Percentiles rank a stretch among this genome's conserved stretches.
phyloP scores from a whole-genome alignment of 495 filamentous ascomycete genomes.

The Xylaria venustula region DNA sequence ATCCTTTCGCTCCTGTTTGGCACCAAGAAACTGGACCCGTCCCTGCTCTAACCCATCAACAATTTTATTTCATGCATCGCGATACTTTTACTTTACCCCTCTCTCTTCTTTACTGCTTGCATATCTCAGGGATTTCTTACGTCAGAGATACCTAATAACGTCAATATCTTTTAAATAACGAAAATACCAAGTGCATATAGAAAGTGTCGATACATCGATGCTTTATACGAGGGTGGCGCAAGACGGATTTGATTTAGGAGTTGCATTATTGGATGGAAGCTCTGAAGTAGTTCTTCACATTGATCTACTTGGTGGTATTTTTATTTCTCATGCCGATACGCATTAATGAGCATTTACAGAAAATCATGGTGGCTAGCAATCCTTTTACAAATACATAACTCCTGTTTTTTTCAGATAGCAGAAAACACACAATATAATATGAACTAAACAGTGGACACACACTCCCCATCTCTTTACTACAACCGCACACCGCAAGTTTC shows the following conservation, averaged over 20 bases:
- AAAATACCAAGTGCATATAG: conserved; percentile 14
- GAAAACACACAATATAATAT: background rate
- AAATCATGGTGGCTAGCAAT: background rate
- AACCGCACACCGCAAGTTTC: too few species aligned
- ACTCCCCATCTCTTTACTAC: too few species aligned
- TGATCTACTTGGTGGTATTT: background rate
- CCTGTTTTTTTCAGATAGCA: background rate
- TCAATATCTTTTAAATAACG: background rate
- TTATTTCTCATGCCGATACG: background rate
- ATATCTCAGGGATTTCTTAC: background rate
- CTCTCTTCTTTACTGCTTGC: background rate
- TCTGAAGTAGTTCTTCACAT: background rate
- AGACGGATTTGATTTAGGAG: background rate
- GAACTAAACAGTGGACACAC: too few species aligned
- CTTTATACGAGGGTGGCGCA: background rate
- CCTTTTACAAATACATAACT: conserved; percentile 4
- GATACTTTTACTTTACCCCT: background rate
- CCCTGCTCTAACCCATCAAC: background rate
- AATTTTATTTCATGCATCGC: background rate
- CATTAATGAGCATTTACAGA: conserved; percentile 4
- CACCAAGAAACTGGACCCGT: background rate
- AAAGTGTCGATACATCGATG: conserved; percentile 5
- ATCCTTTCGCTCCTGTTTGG: background rate
- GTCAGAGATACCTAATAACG: conserved; percentile 11
- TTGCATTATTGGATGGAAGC: background rate